Evolutionary conservation across 73 alveolate genomes (phyloP).

Genomic region (Paramecium sonneborni): DNA sequence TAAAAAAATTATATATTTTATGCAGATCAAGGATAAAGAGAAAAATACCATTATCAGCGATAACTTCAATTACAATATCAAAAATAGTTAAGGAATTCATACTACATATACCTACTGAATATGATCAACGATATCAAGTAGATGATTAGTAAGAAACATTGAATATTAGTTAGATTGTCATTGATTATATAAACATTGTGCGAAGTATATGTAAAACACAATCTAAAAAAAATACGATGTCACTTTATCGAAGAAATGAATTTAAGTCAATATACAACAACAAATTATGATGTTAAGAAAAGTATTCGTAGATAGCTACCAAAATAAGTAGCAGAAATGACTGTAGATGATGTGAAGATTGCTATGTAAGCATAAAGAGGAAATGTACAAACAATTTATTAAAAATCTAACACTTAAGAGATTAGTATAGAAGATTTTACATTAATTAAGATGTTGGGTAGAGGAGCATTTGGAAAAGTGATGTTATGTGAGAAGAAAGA

Average conservation of each 20-base stretch:
- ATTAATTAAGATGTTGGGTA: constrained; percentile 79
- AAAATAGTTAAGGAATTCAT: constrained; percentile 43
- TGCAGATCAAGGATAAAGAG: constrained; percentile 57
- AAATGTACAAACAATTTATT: neutral
- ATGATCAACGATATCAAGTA: constrained; percentile 36
- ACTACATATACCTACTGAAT: constrained; percentile 62
- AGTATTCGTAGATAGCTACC: constrained; percentile 43
- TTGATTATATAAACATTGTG: constrained; percentile 49
- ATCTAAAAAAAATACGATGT: constrained; percentile 49
- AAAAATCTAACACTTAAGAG: neutral
- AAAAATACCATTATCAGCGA: constrained; percentile 45
- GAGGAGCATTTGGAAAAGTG: constrained; percentile 93
- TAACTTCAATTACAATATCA: constrained; percentile 52
- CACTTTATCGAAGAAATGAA: constrained; percentile 46
- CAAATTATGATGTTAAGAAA: constrained; percentile 41
- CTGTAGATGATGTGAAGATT: constrained; percentile 29
- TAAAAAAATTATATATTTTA: neutral
- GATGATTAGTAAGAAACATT: constrained; percentile 54
- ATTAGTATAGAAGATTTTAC: constrained; percentile 62
- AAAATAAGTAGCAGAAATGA: constrained; percentile 43
- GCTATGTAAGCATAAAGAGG: neutral
- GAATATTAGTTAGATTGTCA: neutral
- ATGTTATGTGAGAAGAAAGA: constrained; percentile 83
- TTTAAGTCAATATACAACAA: constrained; percentile 3
- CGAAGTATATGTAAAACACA: constrained; percentile 37